Base-by-base conservation (phyloP, 176 grass and related monocot genomes). In the Echinochloa phyllopogon region DNA sequence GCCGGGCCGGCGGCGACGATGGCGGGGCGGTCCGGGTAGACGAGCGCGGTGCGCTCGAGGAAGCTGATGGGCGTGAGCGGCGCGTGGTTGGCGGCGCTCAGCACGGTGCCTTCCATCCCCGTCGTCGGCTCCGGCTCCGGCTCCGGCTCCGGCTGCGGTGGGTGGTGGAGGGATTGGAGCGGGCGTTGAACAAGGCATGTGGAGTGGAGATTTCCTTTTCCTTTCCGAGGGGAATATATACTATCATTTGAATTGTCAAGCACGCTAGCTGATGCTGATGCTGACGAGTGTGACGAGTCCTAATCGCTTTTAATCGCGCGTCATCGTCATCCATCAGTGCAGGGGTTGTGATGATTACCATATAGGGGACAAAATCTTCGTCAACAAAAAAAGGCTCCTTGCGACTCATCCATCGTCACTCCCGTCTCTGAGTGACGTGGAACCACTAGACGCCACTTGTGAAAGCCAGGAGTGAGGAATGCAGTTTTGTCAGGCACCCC, bases 51-150 rank as follows among this genome's bases (percentile, higher is more conserved):
- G 8, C 95, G 93, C 55, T 95, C 87, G 14, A 98, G 76, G 76
- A 98, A 98, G 82, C 87, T 93, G 55, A 98, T 84, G 53, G 95
- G 95, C 38, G 95, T 91, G 52, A 98, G 95, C 36, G 95, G 95
- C 55, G 87, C 79, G 81, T 98, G 85, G 91, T 98, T 98, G 33
- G 95, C 93, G 20, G 89, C 48, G 79, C 86, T 92, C 42, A 72
- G 77, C 63, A 92, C 72, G 15, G 91, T 69, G 44, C 95, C 95
- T 41, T 98, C 95, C 95, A 98, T 95, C 69, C 55, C 44, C 44
- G 61, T 15, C 29, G 38, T 10, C 29, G 29, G 29, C 29, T 33
- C 29, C 29, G 29, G 29, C 39, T 41, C 38, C 72, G 24, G 29
- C 29, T 33, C 29, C 29, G 29, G 29, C 39, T 41, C 38, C 72